Base-by-base conservation (phyloP, 306 rosid genomes). In the Quercus bicolor region DNA sequence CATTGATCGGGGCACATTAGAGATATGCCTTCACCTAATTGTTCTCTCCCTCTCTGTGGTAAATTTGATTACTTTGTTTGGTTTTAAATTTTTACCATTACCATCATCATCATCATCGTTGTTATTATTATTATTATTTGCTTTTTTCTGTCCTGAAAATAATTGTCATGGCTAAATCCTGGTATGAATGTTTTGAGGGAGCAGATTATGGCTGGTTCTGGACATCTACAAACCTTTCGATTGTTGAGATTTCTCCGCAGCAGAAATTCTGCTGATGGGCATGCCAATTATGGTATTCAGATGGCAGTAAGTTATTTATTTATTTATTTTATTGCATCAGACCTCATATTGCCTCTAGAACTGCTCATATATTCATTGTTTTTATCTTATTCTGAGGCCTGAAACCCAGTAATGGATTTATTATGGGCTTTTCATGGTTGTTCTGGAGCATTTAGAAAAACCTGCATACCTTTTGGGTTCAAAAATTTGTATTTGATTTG, bases 201-300 rank as follows among this genome's bases (percentile, higher is more conserved):
- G 56, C 89, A 94, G 98, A 94, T 94, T 75, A 92, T 94, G 97
- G 98, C 98, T 81, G 98, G 98, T 77, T 92, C 98, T 79, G 98
- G 98, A 81, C 96, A 92, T 89, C 83, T 94, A 83, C 92, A 92
- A 78, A 94, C 97, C 60, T 91, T 94, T 75, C 92, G 88, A 56
- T 80, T 94, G 64, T 82, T 94, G 87, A 91, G 95, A 87, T 94
- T 94, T 79, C 87, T 94, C 65, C 88, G 98, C 75, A 89, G 91
- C 86, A 91, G 98, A 84, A 92, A 91, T 84, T 91, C 97, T 80
- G 87, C 87, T 24, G 98, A 94, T 77, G 98, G 93, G 57, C 98
- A 94, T 65, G 91, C 92, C 52, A 94, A 89, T 87, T 92, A 91
- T 77, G 98, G 98, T 34, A 77, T 88, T 86, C 98, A 92, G 87